Conservation (phyloP, 345 rosid species). For the Gossypium australe region DNA sequence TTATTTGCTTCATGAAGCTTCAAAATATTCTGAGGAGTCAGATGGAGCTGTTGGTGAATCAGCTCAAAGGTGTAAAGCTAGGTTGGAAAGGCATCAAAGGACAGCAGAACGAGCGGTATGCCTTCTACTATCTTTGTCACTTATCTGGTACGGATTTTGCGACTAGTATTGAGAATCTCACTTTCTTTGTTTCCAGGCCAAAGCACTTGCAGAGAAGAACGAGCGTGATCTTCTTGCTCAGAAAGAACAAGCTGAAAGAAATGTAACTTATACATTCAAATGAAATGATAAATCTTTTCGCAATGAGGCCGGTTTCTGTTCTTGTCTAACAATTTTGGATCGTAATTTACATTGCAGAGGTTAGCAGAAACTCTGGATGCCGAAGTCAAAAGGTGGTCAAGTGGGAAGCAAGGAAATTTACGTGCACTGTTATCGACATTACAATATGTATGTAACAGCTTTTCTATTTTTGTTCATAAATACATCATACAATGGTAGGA, state of each 20-base stretch:
- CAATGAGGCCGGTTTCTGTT: neutral
- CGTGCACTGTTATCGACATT: constrained; percentile 90
- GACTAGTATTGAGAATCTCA: constrained; percentile 10
- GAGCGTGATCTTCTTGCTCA: constrained; percentile 73
- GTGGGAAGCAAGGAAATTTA: constrained; percentile 79
- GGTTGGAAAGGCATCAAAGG: constrained; percentile 67
- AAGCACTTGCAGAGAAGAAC: constrained; percentile 94
- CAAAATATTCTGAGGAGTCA: constrained; percentile 23
- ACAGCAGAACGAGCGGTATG: constrained; percentile 84
- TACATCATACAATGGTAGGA: neutral
- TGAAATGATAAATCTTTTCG: neutral
- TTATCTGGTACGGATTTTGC: neutral
- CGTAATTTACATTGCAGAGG: constrained; percentile 45
- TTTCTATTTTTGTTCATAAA: neutral
- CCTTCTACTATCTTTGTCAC: neutral
- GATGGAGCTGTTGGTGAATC: constrained; percentile 49
- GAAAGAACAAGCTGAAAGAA: constrained; percentile 88
- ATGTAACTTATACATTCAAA: constrained; percentile 40
- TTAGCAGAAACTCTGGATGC: constrained; percentile 73
- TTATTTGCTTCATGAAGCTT: constrained; percentile 29
- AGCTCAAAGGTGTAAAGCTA: constrained; percentile 59
- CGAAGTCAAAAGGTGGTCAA: constrained; percentile 91
- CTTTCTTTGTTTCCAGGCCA: constrained; percentile 54
- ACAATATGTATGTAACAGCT: constrained; percentile 56
- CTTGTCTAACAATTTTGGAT: constrained; percentile 19